These are phyloP conservation scores for Galerina marginata DNA, from an alignment of 768 basidiomycete genomes.

Conservation along the genomic window DNA sequence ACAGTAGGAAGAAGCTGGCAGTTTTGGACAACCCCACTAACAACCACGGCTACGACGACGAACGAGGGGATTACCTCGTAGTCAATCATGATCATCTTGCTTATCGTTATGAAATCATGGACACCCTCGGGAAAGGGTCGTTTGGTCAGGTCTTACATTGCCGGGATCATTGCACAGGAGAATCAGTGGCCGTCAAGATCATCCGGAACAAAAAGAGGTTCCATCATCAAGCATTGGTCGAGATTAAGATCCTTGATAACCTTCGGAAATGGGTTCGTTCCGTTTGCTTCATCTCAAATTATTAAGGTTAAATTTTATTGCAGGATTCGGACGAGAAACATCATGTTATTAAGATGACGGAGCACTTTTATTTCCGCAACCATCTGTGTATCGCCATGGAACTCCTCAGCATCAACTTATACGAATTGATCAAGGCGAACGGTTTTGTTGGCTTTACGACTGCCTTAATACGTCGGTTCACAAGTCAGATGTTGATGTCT, in stretches of 20 bases:
- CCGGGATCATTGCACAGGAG: conserved; percentile 92
- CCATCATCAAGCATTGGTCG: conserved; percentile 98
- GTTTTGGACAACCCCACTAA: conserved; percentile 73
- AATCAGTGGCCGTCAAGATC: conserved; percentile 98
- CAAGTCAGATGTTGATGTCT: conserved; percentile 92
- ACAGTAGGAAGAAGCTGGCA: conserved; percentile 85
- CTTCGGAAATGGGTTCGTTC: conserved; percentile 93
- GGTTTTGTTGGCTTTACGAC: conserved; percentile 99
- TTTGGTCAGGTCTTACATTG: conserved; percentile 98
- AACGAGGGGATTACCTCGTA: conserved; percentile 95
- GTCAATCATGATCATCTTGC: conserved; percentile 91
- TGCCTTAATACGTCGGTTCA: conserved; percentile 92
- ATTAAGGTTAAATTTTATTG: conserved; percentile 1
- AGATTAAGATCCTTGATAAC: conserved; percentile 97
- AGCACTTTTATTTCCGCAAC: conserved; percentile 96
- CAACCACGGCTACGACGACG: conserved; percentile 97
- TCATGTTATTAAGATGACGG: conserved; percentile 97
- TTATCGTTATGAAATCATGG: conserved; percentile 95
- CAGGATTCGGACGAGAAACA: conserved; percentile 98
- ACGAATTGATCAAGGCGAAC: conserved; percentile 99
- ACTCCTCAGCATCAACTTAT: conserved; percentile 95
- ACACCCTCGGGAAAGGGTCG: conserved; percentile 95
- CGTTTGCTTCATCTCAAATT: not conserved
- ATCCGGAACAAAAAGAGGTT: conserved; percentile 99
- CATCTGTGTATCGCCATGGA: conserved; percentile 99